These are phyloP conservation scores for Sclerotinia spermophila DNA, from an alignment of 2,329 filamentous ascomycete genomes.

Conservation along the genomic window DNA sequence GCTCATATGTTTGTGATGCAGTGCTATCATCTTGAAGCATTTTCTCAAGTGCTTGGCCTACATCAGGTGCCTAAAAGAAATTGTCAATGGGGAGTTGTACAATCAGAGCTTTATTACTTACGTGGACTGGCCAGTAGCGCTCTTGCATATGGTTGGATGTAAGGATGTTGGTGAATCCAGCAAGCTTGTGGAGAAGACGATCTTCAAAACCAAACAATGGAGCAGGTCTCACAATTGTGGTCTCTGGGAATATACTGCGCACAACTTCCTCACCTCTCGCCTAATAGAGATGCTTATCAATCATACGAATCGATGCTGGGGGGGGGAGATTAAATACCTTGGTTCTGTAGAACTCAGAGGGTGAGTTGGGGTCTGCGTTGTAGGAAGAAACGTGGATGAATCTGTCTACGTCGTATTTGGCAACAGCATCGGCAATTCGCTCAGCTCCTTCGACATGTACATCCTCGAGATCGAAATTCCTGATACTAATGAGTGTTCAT, in stretches of 20 bases:
- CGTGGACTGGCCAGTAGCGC: conserved; percentile 86
- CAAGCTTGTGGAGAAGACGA: conserved; percentile 81
- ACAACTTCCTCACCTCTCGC: conserved; percentile 78
- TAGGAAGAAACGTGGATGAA: conserved; percentile 97
- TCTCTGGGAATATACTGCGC: conserved; percentile 89
- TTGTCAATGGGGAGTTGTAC: conserved; percentile 14
- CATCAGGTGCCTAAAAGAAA: conserved; percentile 68
- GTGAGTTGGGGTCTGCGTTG: conserved; percentile 76
- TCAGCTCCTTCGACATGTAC: conserved; percentile 90
- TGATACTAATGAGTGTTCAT: conserved; percentile 42
- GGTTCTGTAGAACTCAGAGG: conserved; percentile 85
- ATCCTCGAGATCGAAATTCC: conserved; percentile 90
- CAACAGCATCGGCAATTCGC: conserved; percentile 88
- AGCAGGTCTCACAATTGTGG: conserved; percentile 90
- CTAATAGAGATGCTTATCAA: conserved; percentile 40
- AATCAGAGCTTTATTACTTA: conserved; percentile 39
- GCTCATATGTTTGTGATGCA: conserved; percentile 85
- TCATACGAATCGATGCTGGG: neutral
- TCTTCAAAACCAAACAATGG: conserved; percentile 96
- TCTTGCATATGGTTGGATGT: conserved; percentile 93
- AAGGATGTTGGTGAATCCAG: conserved; percentile 73
- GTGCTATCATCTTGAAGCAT: conserved; percentile 92
- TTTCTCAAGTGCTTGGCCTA: conserved; percentile 80
- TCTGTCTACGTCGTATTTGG: conserved; percentile 96
- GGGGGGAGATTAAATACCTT: conserved; percentile 51